Base-by-base conservation (phyloP, 768 basidiomycete species). In the Lentinula raphanica region DNA sequence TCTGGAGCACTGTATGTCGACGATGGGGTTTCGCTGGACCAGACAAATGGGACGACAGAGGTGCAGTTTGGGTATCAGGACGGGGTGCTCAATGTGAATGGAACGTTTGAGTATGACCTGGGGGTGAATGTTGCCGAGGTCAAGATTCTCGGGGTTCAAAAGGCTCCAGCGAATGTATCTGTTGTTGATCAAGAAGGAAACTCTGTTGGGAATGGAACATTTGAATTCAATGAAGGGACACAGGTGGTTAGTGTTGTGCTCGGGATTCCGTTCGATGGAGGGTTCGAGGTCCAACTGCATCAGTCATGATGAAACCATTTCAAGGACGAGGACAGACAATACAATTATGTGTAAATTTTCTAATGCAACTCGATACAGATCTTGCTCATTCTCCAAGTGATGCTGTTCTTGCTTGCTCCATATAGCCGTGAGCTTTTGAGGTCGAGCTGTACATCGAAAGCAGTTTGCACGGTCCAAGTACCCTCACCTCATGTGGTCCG, bases 1-100 rank as follows among this genome's bases (percentile, higher is more conserved):
- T 60, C 63, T 5, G 87, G 86, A 1, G 44, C 64, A 38, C 71
- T 88, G 38, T 87, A 88, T 66, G 61, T 85, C 35, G 87, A 88
- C 64, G 86, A 88, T 59, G 86, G 87, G 12, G 81, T 80, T 44
- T 83, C 81, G 6, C 67, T 80, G 48, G 60, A 54, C 3, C n/a
- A 65, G 19, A 40, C 62, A 6, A 57, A 57, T 19, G 46, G 56
- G 1, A 65, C 66, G 48, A 79, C 78, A 25, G 38, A 63, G 8
- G 65, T 77, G 36, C 60, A 65, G 36, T 69, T 79, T 66, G 62
- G 40, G 7, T 79, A 69, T 63, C 62, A 57, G 56, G 58, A 65
- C 2, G 66, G 69, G 0, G 62, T 46, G 9, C 63, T 81, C 35
- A 62, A 53, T 38, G 73, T 80, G 1, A 59, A 65, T 4, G 79